Base-by-base conservation (phyloP, 2,329 filamentous ascomycete genomes). In the Aspergillus sp. region DNA sequence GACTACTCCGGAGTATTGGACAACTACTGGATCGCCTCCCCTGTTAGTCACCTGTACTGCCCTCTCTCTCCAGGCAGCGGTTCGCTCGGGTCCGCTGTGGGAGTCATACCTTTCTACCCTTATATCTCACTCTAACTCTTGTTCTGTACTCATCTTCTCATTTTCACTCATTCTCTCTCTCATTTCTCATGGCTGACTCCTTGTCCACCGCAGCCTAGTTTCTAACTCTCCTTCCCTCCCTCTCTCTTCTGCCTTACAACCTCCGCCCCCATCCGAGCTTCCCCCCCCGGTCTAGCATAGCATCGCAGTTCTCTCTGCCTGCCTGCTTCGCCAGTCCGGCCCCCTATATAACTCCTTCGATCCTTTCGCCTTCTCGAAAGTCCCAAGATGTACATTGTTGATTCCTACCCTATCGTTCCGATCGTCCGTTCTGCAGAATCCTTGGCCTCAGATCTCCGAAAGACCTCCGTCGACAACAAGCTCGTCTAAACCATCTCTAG, bases 321-420 rank as follows among this genome's bases (percentile, higher is more conserved):
- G 63, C 62, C 61, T 65, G 64, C 61, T 61, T 66, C 60, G 58
- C 54, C 60, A 58, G 58, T 60, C 56, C 49, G 59, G 57, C 53
- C 51, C 51, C 56, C 54, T 57, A 52, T 55, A 55, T 55, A 58
- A 50, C 57, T 53, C 50, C 46, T 48, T 41, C 25, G 25, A 30
- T 12, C 50, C 33, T 38, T 38, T 48, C 49, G 45, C 51, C 38
- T 46, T 30, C 25, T 13, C 23, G 7, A n/a, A 25, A 43, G 22
- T 53, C 55, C 58, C 66, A 70, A 69, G 61, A 70, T 70, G 67
- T 69, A 69, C 64, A 54, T 49, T 68, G 60, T 61, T 67, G 62
- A 48, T 49, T 58, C 52, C 43, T 53, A 52, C 50, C 57, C 59
- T 53, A 51, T 53, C 53, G 59, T 60, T 60, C 66, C 66, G 66